Percentiles rank a stretch among this genome's conserved stretches.
phyloP scores from a whole-genome alignment of 768 basidiomycete genomes.

The Leucocoprinus birnbaumii region DNA sequence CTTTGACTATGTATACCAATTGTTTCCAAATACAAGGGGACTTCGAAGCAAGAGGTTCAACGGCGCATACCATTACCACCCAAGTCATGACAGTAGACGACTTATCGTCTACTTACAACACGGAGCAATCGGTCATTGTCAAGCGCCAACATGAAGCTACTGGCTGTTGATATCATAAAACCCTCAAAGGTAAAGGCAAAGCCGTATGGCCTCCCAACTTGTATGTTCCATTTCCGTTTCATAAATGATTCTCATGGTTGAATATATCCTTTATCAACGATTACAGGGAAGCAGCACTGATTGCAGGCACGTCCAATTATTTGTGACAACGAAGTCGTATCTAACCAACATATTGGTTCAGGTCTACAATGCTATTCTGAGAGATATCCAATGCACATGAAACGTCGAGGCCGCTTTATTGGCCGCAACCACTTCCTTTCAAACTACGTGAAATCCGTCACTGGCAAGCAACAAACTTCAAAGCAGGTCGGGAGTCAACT shows the following conservation, averaged over 20 bases:
- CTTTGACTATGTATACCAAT: not conserved
- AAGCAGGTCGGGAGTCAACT: slow-evolving; percentile 81
- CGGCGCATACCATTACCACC: slow-evolving; percentile 17
- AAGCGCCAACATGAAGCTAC: slow-evolving; percentile 51
- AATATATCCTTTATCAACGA: not conserved
- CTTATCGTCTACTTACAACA: slow-evolving; percentile 31
- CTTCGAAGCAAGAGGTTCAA: slow-evolving; percentile 6
- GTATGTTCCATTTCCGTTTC: slow-evolving; percentile 17
- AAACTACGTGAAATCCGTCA: slow-evolving; percentile 63
- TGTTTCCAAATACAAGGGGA: slow-evolving; percentile 7
- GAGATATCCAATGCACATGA: slow-evolving; percentile 58
- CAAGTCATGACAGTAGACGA: slow-evolving; percentile 37
- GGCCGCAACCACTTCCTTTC: slow-evolving; percentile 79
- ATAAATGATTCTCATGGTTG: slow-evolving; percentile 1
- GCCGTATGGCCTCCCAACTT: slow-evolving; percentile 77
- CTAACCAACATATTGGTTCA: slow-evolving; percentile 19
- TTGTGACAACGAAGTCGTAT: not conserved
- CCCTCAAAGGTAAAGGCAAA: slow-evolving; percentile 63
- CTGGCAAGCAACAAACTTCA: slow-evolving; percentile 64
- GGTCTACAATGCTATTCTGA: slow-evolving; percentile 65
- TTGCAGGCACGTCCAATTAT: slow-evolving; percentile 48
- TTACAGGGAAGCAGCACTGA: slow-evolving; percentile 56
- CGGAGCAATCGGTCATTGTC: slow-evolving; percentile 32
- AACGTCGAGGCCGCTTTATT: slow-evolving; percentile 67
- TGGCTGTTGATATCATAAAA: slow-evolving; percentile 72